Conservation (phyloP, 108 stramenopile genomes). For the Skeletonema marinoi region DNA sequence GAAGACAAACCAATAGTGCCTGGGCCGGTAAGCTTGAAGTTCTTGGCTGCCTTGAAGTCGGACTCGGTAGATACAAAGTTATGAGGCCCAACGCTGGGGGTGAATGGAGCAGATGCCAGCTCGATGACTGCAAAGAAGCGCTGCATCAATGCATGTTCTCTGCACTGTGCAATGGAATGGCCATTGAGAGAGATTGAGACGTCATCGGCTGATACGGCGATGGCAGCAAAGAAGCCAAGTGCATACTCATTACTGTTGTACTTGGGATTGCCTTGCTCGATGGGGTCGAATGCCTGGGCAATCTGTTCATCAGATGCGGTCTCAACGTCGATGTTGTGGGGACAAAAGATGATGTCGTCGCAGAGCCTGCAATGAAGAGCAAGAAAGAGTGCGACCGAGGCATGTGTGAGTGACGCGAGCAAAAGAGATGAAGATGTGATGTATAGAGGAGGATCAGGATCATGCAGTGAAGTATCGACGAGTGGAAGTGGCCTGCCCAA, state of each 20-base stretch:
- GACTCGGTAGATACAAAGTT: conserved; percentile 14
- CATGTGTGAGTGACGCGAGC: too few relatives aligned
- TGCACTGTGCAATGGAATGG: conserved; percentile 13
- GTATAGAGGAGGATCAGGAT: too few relatives aligned
- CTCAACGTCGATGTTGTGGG: neutral
- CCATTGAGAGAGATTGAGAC: conserved; percentile 27
- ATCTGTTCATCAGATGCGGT: neutral
- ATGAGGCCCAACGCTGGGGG: conserved; percentile 5
- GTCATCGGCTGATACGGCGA: conserved; percentile 15
- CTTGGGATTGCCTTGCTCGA: neutral
- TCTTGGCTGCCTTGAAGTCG: neutral
- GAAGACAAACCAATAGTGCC: conserved; percentile 23
- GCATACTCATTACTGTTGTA: conserved; percentile 23
- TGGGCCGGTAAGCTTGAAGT: conserved; percentile 9
- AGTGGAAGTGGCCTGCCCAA: too few relatives aligned
- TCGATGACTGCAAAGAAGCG: conserved; percentile 45
- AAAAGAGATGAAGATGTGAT: too few relatives aligned
- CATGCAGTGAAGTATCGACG: too few relatives aligned
- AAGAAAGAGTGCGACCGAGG: too few relatives aligned
- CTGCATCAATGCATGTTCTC: conserved; percentile 31
- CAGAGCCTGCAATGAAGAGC: neutral
- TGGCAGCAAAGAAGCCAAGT: conserved; percentile 40
- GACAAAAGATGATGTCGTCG: conserved; percentile 36
- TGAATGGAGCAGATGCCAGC: conserved; percentile 31
- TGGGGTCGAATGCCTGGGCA: neutral